These are phyloP conservation scores for Amanita jacksonii DNA, from an alignment of 768 basidiomycete genomes.

Conservation along the genomic window DNA sequence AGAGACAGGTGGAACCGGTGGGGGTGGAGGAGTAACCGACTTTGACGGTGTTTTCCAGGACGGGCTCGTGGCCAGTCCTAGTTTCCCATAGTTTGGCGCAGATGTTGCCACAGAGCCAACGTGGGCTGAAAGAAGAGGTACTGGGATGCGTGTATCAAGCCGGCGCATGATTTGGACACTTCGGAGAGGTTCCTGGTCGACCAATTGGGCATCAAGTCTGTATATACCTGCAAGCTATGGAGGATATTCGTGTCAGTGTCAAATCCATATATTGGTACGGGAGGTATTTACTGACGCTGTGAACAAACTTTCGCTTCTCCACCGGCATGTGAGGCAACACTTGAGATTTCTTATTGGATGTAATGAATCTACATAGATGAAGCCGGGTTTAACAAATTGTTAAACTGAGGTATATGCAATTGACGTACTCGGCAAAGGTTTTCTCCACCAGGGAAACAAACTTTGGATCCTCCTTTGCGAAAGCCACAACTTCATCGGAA, in stretches of 20 bases:
- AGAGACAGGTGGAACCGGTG: background rate
- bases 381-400: too few relatives aligned
- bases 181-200: constrained; percentile 87
- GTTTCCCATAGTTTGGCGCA: constrained; percentile 43
- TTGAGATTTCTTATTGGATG: constrained; percentile 56
- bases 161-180: constrained; percentile 78
- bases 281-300: constrained; percentile 43
- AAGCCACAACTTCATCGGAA: constrained; percentile 48
- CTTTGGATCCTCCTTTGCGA: constrained; percentile 50
- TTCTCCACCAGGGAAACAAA: constrained; percentile 72
- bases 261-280: constrained; percentile 2
- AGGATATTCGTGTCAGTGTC: background rate
- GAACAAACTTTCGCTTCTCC: constrained; percentile 76
- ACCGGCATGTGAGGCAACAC: constrained; percentile 76
- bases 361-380: constrained; percentile 43
- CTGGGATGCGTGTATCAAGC: constrained; percentile 73
- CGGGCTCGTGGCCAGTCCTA: constrained; percentile 33
- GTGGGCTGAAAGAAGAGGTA: constrained; percentile 52
- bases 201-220: constrained; percentile 74
- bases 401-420: too few relatives aligned
- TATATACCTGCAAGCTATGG: constrained; percentile 66
- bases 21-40: background rate
- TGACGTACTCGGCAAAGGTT: constrained; percentile 71
- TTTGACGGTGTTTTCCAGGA: background rate
- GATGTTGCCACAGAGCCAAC: constrained; percentile 22